Evolutionary conservation across 2,329 filamentous ascomycete genomes (phyloP).

Genomic region (Tympanopsis confertula): DNA sequence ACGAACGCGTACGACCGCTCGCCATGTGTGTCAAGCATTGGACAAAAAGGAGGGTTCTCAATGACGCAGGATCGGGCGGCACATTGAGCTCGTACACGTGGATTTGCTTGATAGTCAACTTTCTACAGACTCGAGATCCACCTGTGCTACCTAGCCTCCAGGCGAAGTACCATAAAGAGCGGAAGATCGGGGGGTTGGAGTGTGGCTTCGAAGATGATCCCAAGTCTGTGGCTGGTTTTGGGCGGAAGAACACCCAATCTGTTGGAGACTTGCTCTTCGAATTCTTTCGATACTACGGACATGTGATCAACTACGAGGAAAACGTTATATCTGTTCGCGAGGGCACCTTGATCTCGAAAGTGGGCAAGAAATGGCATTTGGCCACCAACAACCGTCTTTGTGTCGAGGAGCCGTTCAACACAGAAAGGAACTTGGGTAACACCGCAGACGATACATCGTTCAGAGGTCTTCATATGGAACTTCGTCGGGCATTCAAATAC

Average conservation of each 20-base stretch:
- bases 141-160: slow-evolving; percentile 80
- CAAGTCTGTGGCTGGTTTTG: slow-evolving; percentile 61
- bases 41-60: slow-evolving; percentile 84
- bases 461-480: slow-evolving; percentile 76
- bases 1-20: slow-evolving; percentile 77
- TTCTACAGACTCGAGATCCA: slow-evolving; percentile 76
- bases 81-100: slow-evolving; percentile 97
- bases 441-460: slow-evolving; percentile 94
- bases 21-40: slow-evolving; percentile 98
- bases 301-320: slow-evolving; percentile 83
- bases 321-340: slow-evolving; percentile 74
- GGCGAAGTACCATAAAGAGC: slow-evolving; percentile 52
- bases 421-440: slow-evolving; percentile 78
- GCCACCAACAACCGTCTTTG: slow-evolving; percentile 74
- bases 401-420: slow-evolving; percentile 95
- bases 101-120: slow-evolving; percentile 97
- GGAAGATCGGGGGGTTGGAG: slow-evolving; percentile 46
- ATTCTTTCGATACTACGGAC: slow-evolving; percentile 89
- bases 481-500: slow-evolving; percentile 77
- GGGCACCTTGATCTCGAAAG: slow-evolving; percentile 67
- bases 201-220: slow-evolving; percentile 83
- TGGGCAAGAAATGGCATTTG: slow-evolving; percentile 80
- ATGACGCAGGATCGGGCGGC: slow-evolving; percentile 74
- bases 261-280: slow-evolving; percentile 78
- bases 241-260: slow-evolving; percentile 68